Evolutionary conservation across 192 early-diverging fungal genomes (phyloP), one percentile per base, ranked within the genome.

Genomic region (Coemansia sp.): DNA sequence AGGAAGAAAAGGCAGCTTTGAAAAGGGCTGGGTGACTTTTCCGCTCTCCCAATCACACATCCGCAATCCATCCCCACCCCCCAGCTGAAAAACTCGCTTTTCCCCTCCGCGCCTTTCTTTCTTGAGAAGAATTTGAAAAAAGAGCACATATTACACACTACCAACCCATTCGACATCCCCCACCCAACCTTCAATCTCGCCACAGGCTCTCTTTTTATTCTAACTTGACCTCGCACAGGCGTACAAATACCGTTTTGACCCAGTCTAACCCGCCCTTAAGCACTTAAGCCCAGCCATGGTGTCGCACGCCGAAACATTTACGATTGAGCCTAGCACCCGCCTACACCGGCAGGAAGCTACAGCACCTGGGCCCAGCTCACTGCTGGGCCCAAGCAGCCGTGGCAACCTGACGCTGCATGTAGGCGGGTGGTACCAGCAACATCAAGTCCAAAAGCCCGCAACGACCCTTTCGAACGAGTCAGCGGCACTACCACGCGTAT

Each of bases 271-370:
- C 46, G 24, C 14, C 46, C 15, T 34, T 17, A 21, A 56, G 4
- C 15, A 38, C 33, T 9, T 56, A 35, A 55, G 41, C 2, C 33
- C 38, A 35, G 42, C 52, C 22, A 80, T 80, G 76, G 76, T 67
- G 19, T 66, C 48, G 37, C 53, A 59, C 53, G 56, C 63, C 3
- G 54, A 50, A 38, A 54, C 53, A 22, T 62, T 48, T 70, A 26
- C 40, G 60, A 80, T 73, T 73, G 76, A 80, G 64, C 50, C 76
- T 52, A 73, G 52, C 76, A 62, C 76, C 76, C 76, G 76, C 67
- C 76, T 80, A 73, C 76, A 80, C 70, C 70, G 56, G 44, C 70
- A 70, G 63, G 76, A 43, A 36, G 76, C 71, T 34, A 57, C 52
- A 8, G 17, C 22, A 42, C n/a, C 64, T 38, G 40, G 37, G 38